Percentiles rank a stretch among this genome's conserved stretches.
Evolutionary conservation across 306 rosid species (phyloP).

Genomic region (Castanea sativa): DNA sequence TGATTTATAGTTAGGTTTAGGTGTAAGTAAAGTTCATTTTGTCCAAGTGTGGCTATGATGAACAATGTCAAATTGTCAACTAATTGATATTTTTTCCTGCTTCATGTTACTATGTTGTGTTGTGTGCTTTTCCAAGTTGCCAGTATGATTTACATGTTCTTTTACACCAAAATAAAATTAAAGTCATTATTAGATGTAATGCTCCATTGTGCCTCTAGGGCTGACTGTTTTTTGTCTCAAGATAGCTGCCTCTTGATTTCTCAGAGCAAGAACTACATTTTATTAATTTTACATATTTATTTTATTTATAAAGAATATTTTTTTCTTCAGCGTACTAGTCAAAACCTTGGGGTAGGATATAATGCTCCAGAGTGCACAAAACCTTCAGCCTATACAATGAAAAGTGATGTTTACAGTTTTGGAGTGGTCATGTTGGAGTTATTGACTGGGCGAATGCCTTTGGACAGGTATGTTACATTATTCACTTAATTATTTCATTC

Average conservation of each 20-base stretch:
- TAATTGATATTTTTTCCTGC: neutral
- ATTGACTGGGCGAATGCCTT: slow-evolving; percentile 82
- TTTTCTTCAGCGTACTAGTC: slow-evolving; percentile 54
- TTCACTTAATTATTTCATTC: neutral
- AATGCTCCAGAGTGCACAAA: slow-evolving; percentile 84
- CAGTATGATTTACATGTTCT: neutral
- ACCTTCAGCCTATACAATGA: slow-evolving; percentile 59
- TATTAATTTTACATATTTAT: neutral
- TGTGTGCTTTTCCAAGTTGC: neutral
- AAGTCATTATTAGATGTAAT: neutral
- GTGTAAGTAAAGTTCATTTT: neutral
- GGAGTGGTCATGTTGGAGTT: slow-evolving; percentile 93
- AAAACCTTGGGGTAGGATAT: slow-evolving; percentile 74
- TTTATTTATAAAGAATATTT: neutral
- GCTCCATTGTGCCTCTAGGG: neutral
- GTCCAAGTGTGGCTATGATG: neutral
- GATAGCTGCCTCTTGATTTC: neutral
- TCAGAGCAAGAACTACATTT: neutral
- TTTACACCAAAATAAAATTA: neutral
- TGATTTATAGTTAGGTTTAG: neutral
- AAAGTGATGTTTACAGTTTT: slow-evolving; percentile 81
- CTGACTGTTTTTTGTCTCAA: neutral
- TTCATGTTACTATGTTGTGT: neutral
- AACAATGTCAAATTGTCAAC: neutral
- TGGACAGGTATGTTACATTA: slow-evolving; percentile 55